These are phyloP conservation scores for Polyplosphaeria fusca DNA, from an alignment of 495 filamentous ascomycete genomes.

Conservation along the genomic window DNA sequence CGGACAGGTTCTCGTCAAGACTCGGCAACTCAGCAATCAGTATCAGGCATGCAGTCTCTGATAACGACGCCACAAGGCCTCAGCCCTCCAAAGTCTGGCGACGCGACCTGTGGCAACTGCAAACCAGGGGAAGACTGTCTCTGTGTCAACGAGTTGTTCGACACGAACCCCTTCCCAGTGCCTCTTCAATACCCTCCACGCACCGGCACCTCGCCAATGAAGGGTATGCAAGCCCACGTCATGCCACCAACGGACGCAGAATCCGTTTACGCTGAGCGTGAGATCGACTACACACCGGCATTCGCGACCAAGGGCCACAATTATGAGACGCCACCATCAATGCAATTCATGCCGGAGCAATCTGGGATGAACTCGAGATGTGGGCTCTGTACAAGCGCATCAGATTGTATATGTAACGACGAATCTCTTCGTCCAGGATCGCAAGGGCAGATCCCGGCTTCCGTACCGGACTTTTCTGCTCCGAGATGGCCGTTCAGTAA, in stretches of 20 bases:
- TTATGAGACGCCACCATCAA: conserved; percentile 13
- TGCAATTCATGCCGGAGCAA: conserved; percentile 18
- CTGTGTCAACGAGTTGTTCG: conserved; percentile 16
- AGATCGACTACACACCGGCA: conserved; percentile 33
- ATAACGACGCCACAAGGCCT: neutral
- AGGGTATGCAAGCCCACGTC: conserved; percentile 5
- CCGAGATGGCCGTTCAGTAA: neutral
- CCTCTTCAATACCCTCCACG: conserved; percentile 2
- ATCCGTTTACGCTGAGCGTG: conserved; percentile 15
- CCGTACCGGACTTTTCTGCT: neutral
- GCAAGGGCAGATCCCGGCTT: neutral
- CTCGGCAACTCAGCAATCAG: conserved; percentile 9
- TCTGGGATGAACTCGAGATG: conserved; percentile 17
- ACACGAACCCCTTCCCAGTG: conserved; percentile 7
- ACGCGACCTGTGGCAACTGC: conserved; percentile 27
- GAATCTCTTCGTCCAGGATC: conserved; percentile 2
- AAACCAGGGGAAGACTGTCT: conserved; percentile 17
- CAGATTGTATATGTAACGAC: conserved; percentile 27
- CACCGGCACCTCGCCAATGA: conserved; percentile 4
- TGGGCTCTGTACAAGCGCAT: conserved; percentile 30
- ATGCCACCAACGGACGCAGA: neutral
- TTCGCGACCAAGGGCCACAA: conserved; percentile 8
- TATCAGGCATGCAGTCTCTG: neutral
- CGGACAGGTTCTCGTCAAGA: conserved; percentile 11
- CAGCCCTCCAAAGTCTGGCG: conserved; percentile 2